Conservation (phyloP, 2,329 filamentous ascomycete genomes). For the Diaporthe ampelina region DNA sequence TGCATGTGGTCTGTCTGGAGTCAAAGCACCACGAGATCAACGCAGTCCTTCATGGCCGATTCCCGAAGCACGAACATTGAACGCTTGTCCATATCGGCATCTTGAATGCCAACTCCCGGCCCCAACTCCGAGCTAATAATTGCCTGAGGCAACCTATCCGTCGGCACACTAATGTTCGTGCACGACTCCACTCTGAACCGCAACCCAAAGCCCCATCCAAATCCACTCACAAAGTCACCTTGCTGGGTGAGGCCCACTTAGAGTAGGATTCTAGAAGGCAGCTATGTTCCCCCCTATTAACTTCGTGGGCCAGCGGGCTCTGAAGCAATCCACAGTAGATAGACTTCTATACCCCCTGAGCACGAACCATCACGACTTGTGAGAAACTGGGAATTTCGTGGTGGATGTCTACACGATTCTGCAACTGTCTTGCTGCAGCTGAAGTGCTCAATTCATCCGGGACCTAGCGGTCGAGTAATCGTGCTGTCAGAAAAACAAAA, state of each 20-base stretch:
- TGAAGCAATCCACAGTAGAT: neutral
- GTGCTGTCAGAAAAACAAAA: neutral
- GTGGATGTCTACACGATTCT: neutral
- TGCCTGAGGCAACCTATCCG: neutral
- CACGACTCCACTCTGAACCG: conserved; percentile 5
- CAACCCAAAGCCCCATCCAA: neutral
- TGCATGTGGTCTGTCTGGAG: neutral
- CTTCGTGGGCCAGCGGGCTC: neutral
- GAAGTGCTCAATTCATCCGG: neutral
- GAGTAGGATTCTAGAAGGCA: neutral
- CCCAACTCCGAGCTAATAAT: too few relatives aligned
- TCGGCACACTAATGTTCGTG: too few relatives aligned
- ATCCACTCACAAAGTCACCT: neutral
- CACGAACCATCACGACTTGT: neutral
- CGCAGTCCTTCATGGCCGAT: too few relatives aligned
- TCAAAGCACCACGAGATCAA: neutral
- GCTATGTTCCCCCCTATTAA: neutral
- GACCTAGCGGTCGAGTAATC: neutral
- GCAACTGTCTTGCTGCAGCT: too few relatives aligned
- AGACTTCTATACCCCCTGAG: neutral
- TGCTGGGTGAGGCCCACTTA: neutral
- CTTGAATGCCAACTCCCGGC: too few relatives aligned
- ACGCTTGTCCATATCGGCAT: neutral
- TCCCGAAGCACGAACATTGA: neutral
- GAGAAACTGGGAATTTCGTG: neutral